These are phyloP conservation scores for Lablab purpureus DNA, from an alignment of 306 rosid species.

Conservation along the genomic window DNA sequence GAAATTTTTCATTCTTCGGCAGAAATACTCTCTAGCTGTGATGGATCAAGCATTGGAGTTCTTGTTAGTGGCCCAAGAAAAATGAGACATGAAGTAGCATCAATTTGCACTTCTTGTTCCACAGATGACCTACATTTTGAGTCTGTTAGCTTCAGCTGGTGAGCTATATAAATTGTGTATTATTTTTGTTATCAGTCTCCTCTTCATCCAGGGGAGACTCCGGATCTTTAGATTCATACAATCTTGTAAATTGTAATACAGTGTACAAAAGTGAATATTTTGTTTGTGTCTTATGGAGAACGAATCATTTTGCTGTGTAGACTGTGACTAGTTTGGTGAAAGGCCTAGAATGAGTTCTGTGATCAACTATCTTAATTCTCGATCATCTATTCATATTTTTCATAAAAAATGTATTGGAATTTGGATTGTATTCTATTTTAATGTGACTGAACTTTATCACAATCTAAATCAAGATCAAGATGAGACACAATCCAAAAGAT, in stretches of 20 bases:
- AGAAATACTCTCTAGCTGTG: constrained; percentile 48
- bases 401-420: neutral
- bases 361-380: neutral
- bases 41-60: constrained; percentile 61
- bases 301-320: neutral
- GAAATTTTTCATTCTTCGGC: constrained; percentile 31
- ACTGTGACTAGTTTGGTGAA: neutral
- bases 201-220: neutral
- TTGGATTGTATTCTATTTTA: neutral
- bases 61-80: constrained; percentile 62
- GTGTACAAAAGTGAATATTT: neutral
- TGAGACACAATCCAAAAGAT: too few species aligned
- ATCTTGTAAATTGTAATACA: constrained; percentile 10
- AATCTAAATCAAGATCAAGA: too few species aligned
- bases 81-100: constrained; percentile 66
- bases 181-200: neutral
- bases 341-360: neutral
- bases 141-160: constrained; percentile 65
- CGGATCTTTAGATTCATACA: neutral
- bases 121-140: constrained; percentile 50
- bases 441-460: neutral
- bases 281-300: neutral
- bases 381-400: neutral
- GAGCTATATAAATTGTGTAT: neutral
- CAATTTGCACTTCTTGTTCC: constrained; percentile 49